Evolutionary conservation across 2,329 filamentous ascomycete genomes (phyloP).

Genomic region (Neopestalotiopsis sp.): DNA sequence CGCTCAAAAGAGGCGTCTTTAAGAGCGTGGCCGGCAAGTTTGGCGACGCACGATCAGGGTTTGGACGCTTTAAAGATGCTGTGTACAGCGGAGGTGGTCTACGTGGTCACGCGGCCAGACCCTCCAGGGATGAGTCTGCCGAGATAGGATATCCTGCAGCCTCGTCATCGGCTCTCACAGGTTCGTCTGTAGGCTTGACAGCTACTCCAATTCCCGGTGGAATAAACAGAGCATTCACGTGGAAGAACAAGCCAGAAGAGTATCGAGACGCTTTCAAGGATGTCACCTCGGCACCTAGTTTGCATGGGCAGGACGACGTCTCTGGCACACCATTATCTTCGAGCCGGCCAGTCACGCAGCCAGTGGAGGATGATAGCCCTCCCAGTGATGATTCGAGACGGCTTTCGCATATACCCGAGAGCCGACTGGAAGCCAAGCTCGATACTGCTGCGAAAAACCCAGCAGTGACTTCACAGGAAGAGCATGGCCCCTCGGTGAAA

Average conservation of each 20-base stretch:
- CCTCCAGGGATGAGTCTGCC: constrained; percentile 62
- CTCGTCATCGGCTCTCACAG: constrained; percentile 42
- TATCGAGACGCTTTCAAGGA: constrained; percentile 52
- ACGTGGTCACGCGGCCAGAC: constrained; percentile 58
- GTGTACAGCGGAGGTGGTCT: constrained; percentile 64
- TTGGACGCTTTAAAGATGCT: constrained; percentile 85
- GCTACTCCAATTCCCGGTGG: constrained; percentile 42
- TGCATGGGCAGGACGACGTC: constrained; percentile 22
- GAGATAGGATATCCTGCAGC: constrained; percentile 43
- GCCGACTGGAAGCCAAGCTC: constrained; percentile 39
- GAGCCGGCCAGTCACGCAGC: constrained; percentile 3
- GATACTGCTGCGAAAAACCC: constrained; percentile 65
- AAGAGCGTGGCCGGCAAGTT: constrained; percentile 82
- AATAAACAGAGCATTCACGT: constrained; percentile 61
- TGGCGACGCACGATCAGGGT: constrained; percentile 80
- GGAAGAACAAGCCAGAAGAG: constrained; percentile 69
- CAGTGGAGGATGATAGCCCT: constrained; percentile 23
- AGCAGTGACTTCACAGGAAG: constrained; percentile 62
- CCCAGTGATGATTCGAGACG: constrained; percentile 29
- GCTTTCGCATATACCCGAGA: constrained; percentile 25
- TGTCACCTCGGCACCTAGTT: constrained; percentile 31
- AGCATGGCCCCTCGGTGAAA: constrained; percentile 58
- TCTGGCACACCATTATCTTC: background rate
- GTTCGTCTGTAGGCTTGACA: constrained; percentile 39
- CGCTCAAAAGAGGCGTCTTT: constrained; percentile 70